Conservation (phyloP, 2,329 filamentous ascomycete species). For the Colletotrichum gloeosporioides region DNA sequence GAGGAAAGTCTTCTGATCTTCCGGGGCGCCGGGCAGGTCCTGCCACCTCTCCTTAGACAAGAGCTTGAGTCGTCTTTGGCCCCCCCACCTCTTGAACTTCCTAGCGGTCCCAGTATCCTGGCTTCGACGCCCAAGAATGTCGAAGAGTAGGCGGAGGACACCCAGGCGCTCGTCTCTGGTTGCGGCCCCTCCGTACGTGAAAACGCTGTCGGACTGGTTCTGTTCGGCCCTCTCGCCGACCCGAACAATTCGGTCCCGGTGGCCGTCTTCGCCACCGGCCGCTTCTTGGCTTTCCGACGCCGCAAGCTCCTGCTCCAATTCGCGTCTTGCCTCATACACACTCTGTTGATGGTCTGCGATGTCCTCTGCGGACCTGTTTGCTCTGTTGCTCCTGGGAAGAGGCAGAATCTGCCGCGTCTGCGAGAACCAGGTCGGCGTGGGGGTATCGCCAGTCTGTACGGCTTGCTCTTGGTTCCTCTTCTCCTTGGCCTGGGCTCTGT, state of each 20-base stretch:
- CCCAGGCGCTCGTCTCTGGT: neutral
- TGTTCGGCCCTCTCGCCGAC: neutral
- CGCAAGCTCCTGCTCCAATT: neutral
- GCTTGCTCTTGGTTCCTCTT: neutral
- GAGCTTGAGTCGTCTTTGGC: neutral
- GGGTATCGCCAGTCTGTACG: neutral
- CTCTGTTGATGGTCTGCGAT: neutral
- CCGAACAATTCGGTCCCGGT: neutral
- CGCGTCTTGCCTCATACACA: neutral
- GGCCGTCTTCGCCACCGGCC: neutral
- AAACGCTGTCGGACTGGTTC: neutral
- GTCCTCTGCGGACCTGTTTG: neutral
- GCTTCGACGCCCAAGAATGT: neutral
- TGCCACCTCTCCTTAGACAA: neutral
- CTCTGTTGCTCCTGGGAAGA: neutral
- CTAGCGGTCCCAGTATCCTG: neutral
- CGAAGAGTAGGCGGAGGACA: neutral
- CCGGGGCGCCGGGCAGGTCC: neutral
- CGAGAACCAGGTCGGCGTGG: neutral
- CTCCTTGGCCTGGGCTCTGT: neutral
- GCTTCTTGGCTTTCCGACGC: neutral
- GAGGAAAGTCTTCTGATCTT: neutral
- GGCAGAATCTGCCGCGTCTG: neutral
- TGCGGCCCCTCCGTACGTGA: neutral
- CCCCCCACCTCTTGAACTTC: neutral